A percentile compares a stretch with the other conserved stretches of the same genome.
Conservation (phyloP, 2,329 filamentous ascomycete genomes). For the Aspergillus sp. region DNA sequence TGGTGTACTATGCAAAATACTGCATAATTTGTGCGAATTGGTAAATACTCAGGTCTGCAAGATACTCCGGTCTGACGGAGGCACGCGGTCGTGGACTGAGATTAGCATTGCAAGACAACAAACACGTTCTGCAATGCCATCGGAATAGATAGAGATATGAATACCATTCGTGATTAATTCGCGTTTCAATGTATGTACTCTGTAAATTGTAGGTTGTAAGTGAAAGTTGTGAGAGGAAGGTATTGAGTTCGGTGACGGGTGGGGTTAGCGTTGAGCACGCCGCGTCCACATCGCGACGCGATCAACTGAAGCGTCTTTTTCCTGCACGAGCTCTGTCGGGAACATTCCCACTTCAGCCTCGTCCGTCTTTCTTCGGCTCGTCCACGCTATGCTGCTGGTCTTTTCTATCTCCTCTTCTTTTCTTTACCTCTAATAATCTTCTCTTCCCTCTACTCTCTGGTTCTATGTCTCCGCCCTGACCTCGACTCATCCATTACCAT, state of each 20-base stretch:
- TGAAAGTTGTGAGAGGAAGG: not conserved
- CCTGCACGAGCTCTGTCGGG: conserved; percentile 4
- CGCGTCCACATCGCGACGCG: conserved; percentile 10
- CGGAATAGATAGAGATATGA: not conserved
- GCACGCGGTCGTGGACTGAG: not conserved
- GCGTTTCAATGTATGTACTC: too few species aligned
- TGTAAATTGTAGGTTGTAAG: not conserved
- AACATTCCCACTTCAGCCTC: not conserved
- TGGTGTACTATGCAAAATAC: too few species aligned
- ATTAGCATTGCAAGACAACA: not conserved
- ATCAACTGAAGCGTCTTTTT: conserved; percentile 6
- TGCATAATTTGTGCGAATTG: too few species aligned
- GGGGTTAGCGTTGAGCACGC: not conserved
- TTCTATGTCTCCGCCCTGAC: conserved; percentile 19
- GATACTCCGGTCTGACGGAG: not conserved
- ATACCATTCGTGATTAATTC: not conserved
- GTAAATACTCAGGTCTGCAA: not conserved
- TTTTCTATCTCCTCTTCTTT: conserved; percentile 11
- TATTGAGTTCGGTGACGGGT: too few species aligned
- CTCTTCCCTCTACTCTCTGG: conserved; percentile 4
- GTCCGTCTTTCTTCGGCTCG: not conserved
- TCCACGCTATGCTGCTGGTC: conserved; percentile 3
- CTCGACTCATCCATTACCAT: conserved; percentile 23
- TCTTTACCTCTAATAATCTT: conserved; percentile 10
- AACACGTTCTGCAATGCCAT: too few species aligned